Percentiles rank a stretch among this genome's conserved stretches.
Evolutionary conservation across 768 basidiomycete genomes (phyloP).

Genomic region (Crassisporium funariophilum): DNA sequence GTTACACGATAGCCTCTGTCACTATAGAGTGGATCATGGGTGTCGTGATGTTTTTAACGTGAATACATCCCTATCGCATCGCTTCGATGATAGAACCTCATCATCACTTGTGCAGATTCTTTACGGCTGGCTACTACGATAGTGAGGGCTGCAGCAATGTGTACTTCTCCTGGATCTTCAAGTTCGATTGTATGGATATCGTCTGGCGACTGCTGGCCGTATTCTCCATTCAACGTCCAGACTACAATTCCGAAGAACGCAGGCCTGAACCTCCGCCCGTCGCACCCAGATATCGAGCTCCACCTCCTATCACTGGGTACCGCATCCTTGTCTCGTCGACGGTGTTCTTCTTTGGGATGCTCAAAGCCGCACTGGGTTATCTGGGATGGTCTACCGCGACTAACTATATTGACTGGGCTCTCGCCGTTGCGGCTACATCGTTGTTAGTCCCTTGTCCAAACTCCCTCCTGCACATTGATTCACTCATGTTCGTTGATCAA

Average conservation of each 20-base stretch:
- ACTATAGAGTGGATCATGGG: constrained; percentile 16
- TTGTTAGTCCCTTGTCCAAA: too few relatives aligned
- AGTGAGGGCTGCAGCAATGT: background rate
- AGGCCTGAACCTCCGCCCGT: background rate
- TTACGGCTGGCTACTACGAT: background rate
- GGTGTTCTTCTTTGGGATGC: constrained; percentile 5
- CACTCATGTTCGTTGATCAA: background rate
- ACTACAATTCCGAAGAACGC: constrained; percentile 6
- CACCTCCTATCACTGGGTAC: constrained; percentile 9
- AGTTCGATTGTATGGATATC: constrained; percentile 9
- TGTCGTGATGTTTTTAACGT: constrained; percentile 11
- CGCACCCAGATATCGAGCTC: background rate
- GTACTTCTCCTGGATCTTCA: constrained; percentile 6
- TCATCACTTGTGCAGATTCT: constrained; percentile 5
- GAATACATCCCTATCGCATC: constrained; percentile 1
- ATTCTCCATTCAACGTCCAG: constrained; percentile 1
- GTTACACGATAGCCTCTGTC: constrained; percentile 4
- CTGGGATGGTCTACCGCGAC: constrained; percentile 1
- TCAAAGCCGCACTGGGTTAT: constrained; percentile 10
- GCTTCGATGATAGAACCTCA: too few relatives aligned
- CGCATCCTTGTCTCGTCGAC: constrained; percentile 10
- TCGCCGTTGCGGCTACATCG: constrained; percentile 7
- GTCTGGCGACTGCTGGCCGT: constrained; percentile 4
- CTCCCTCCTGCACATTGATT: too few relatives aligned
- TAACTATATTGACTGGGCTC: constrained; percentile 12